phyloP scores from a whole-genome alignment of 139 green algal genomes.

The Edaphochlamys debaryana region DNA sequence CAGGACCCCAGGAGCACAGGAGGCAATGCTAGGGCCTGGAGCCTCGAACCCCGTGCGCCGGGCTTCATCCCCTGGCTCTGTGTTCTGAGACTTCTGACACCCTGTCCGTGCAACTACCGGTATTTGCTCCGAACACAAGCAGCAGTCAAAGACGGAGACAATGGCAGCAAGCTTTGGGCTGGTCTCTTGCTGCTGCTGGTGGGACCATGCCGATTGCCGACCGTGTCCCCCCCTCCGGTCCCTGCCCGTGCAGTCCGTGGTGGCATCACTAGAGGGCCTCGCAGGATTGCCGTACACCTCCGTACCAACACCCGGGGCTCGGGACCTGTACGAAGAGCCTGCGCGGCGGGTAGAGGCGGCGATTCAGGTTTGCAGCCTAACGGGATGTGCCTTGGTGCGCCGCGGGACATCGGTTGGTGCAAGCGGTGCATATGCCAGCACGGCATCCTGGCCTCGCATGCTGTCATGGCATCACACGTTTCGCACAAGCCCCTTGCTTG shows the following conservation, averaged over 20 bases:
- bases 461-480: not conserved
- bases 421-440: not conserved
- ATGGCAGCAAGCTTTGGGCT: not conserved
- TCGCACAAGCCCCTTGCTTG: too few species aligned
- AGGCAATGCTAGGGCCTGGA: too few species aligned
- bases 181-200: not conserved
- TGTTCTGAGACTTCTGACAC: not conserved
- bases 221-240: too few species aligned
- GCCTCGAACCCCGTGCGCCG: too few species aligned
- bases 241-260: not conserved
- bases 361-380: too few species aligned
- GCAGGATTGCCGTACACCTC: constrained; percentile 47
- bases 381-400: not conserved
- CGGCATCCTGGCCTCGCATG: not conserved
- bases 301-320: not conserved
- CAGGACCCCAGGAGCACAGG: too few species aligned
- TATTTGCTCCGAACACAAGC: not conserved
- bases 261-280: constrained; percentile 46
- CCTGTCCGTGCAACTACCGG: not conserved
- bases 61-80: constrained; percentile 81
- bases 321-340: constrained; percentile 55
- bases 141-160: not conserved
- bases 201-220: too few species aligned
- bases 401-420: not conserved
- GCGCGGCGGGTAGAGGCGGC: constrained; percentile 38